Conservation (phyloP, 441 rosid species). For the Pelargonium citronellum region DNA sequence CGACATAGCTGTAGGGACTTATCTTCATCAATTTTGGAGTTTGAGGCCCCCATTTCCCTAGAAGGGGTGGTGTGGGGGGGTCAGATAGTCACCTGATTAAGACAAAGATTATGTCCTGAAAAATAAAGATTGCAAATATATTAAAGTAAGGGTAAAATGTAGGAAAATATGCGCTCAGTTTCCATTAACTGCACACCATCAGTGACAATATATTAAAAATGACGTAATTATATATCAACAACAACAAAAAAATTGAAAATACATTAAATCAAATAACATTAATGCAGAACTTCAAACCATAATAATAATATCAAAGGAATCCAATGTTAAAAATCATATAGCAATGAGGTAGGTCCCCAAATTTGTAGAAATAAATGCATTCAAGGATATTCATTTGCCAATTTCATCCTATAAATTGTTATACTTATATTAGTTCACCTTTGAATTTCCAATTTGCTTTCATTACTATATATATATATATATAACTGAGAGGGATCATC, state of each 20-base stretch:
- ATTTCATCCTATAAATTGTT: neutral
- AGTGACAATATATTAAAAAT: too few species aligned
- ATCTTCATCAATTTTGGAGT: constrained; percentile 78
- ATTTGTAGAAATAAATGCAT: neutral
- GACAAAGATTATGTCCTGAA: neutral
- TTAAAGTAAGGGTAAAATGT: neutral
- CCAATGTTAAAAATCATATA: neutral
- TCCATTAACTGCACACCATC: too few species aligned
- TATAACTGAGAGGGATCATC: too few species aligned
- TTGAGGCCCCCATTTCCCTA: constrained; percentile 58
- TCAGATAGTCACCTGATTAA: too few species aligned
- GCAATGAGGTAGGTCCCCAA: neutral
- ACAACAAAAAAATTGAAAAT: neutral
- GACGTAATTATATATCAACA: too few species aligned
- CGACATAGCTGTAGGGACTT: constrained; percentile 79
- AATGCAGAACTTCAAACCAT: neutral
- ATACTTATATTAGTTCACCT: neutral
- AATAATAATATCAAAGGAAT: neutral
- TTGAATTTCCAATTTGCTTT: neutral
- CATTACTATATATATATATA: too few species aligned
- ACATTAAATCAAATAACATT: neutral
- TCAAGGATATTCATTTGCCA: neutral
- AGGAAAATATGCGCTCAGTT: neutral
- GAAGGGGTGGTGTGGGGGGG: too few species aligned
- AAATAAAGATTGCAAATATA: neutral